Conservation (phyloP, 441 rosid species). For the Populus hybrid region DNA sequence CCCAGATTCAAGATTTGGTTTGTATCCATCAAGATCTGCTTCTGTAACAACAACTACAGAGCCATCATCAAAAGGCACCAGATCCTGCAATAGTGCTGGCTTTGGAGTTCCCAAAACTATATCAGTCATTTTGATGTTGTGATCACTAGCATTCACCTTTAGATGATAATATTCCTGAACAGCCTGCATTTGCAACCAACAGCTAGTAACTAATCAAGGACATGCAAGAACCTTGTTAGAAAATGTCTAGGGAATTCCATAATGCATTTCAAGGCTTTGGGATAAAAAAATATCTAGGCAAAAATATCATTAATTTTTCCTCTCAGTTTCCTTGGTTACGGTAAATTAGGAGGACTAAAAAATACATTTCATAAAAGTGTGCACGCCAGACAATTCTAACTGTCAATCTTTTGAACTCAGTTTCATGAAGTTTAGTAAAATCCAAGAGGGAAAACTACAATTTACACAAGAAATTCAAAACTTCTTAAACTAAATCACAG, state of each 20-base stretch:
- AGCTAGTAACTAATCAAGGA: neutral
- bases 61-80: slow-evolving; percentile 71
- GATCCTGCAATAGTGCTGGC: slow-evolving; percentile 33
- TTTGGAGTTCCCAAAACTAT: slow-evolving; percentile 31
- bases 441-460: neutral
- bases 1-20: slow-evolving; percentile 34
- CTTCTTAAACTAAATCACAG: neutral
- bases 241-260: neutral
- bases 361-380: neutral
- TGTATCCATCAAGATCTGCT: slow-evolving; percentile 81
- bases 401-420: neutral
- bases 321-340: neutral
- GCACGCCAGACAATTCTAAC: neutral
- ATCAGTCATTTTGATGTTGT: slow-evolving; percentile 20
- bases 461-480: neutral
- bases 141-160: slow-evolving; percentile 33
- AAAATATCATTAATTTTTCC: neutral
- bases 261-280: neutral
- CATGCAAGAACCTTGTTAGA: neutral
- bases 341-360: neutral
- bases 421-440: neutral
- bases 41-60: slow-evolving; percentile 74
- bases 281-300: neutral
- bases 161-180: slow-evolving; percentile 69
- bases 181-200: slow-evolving; percentile 47